Evolutionary conservation across 495 filamentous ascomycete genomes (phyloP).

Genomic region (Niebla homalea): DNA sequence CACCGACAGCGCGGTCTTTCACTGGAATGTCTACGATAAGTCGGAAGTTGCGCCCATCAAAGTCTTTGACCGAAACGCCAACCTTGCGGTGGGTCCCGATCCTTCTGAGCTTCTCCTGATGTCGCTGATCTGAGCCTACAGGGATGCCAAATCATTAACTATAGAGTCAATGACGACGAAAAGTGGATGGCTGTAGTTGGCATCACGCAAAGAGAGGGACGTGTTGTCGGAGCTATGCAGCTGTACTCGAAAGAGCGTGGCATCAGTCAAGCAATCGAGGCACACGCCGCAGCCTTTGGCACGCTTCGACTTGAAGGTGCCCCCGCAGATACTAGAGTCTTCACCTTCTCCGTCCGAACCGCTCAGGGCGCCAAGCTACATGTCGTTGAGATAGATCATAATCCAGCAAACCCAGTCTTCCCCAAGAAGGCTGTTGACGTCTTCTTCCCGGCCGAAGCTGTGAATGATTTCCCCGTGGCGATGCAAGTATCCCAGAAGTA

Average conservation of each 20-base stretch:
- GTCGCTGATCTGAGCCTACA: conserved; percentile 23
- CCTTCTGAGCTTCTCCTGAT: neutral
- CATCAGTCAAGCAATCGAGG: conserved; percentile 96
- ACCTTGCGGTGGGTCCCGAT: conserved; percentile 55
- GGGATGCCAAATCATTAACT: conserved; percentile 99
- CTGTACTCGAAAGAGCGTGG: conserved; percentile 89
- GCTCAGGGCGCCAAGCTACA: conserved; percentile 87
- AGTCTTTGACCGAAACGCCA: conserved; percentile 82
- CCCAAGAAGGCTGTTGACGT: conserved; percentile 93
- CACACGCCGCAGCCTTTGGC: conserved; percentile 91
- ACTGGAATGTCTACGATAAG: conserved; percentile 90
- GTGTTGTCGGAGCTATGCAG: conserved; percentile 92
- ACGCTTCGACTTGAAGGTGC: conserved; percentile 79
- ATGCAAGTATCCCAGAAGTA: conserved; percentile 96
- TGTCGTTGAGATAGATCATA: conserved; percentile 94
- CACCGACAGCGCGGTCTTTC: conserved; percentile 79
- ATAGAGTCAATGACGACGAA: conserved; percentile 85
- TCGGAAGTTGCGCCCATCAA: conserved; percentile 68
- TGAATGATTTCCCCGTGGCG: conserved; percentile 94
- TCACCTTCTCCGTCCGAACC: conserved; percentile 88
- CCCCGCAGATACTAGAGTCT: conserved; percentile 80
- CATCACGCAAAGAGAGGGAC: conserved; percentile 83
- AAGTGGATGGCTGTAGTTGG: conserved; percentile 98
- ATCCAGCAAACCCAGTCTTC: conserved; percentile 73
- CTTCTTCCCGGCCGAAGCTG: conserved; percentile 90